Evolutionary conservation across 2,329 filamentous ascomycete genomes (phyloP), one percentile per base, ranked within the genome.

Genomic region (Catunica adiposa): DNA sequence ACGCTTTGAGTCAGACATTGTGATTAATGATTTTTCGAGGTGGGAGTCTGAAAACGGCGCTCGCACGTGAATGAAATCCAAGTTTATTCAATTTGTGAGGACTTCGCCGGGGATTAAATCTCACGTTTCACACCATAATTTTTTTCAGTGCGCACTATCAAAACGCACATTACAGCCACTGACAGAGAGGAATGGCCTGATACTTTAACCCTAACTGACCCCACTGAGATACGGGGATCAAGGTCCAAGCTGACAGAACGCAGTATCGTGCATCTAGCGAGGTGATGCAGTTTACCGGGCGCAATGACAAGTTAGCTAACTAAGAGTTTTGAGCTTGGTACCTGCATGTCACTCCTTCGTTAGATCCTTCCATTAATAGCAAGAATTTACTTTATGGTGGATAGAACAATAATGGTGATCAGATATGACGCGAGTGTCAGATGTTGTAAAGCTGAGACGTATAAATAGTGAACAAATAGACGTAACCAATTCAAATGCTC

Each of bases 1-100:
- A 66, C 79, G 80, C 70, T 80, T 79, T 46, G 71, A 64, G 22
- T 67, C 66, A 50, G 72, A 64, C 70, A 78, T 75, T 65, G 63
- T 68, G 63, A 37, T 52, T 17, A 29, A 38, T 23, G 50, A 9
- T 47, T 44, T 44, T 50, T n/a, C 15, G 17, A 11, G 2, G 20
- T 44, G 6, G 5, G n/a, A n/a, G n/a, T 22, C 7, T 44, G 15
- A 44, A 44, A 44, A 8, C 11, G 17, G 2, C 40, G 40, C 20
- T 44, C n/a, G n/a, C n/a, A n/a, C n/a, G n/a, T n/a, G n/a, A n/a
- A n/a, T n/a, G n/a, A n/a, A n/a, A n/a, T n/a, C n/a, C n/a, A n/a
- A n/a, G n/a, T n/a, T n/a, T n/a, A n/a, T n/a, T n/a, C n/a, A n/a
- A n/a, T n/a, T n/a, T n/a, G n/a, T n/a, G n/a, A n/a, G n/a, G n/a